Conservation (phyloP, 1,284 basidiomycete species). For the Meira miltonrushii region DNA sequence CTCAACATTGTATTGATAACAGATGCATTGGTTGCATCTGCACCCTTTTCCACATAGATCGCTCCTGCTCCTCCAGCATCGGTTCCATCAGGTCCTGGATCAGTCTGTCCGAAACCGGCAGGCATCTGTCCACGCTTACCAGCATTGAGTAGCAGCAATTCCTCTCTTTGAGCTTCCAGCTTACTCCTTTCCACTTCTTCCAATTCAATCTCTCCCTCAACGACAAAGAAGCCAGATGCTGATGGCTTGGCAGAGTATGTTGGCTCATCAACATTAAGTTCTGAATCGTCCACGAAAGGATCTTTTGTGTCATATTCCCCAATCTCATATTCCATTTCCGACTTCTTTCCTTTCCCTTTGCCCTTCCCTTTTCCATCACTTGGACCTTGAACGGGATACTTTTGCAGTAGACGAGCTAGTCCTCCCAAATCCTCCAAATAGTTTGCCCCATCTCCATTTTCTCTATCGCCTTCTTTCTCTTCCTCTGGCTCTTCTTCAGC, state of each 20-base stretch:
- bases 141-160: conserved; percentile 25
- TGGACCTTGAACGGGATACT: conserved; percentile 11
- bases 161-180: conserved; percentile 20
- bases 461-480: conserved; percentile 13
- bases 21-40: conserved; percentile 1
- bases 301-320: conserved; percentile 75
- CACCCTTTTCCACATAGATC: background rate
- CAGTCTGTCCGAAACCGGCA: conserved; percentile 28
- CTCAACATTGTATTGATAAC: background rate
- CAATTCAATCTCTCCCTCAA: conserved; percentile 47
- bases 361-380: conserved; percentile 21
- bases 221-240: conserved; percentile 87
- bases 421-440: conserved; percentile 2
- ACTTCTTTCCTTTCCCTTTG: conserved; percentile 18
- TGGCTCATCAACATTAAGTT: conserved; percentile 80
- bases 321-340: conserved; percentile 46
- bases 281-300: conserved; percentile 96
- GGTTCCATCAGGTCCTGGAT: conserved; percentile 25
- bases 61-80: conserved; percentile 6
- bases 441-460: background rate
- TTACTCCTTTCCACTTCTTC: conserved; percentile 18
- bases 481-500: conserved; percentile 18
- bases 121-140: conserved; percentile 2
- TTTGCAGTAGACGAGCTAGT: conserved; percentile 16
- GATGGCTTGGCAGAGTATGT: conserved; percentile 88